Percentiles rank a stretch among this genome's conserved stretches.
Evolutionary conservation across 768 basidiomycete genomes (phyloP).

Genomic region (Rhizopogon vulgaris): DNA sequence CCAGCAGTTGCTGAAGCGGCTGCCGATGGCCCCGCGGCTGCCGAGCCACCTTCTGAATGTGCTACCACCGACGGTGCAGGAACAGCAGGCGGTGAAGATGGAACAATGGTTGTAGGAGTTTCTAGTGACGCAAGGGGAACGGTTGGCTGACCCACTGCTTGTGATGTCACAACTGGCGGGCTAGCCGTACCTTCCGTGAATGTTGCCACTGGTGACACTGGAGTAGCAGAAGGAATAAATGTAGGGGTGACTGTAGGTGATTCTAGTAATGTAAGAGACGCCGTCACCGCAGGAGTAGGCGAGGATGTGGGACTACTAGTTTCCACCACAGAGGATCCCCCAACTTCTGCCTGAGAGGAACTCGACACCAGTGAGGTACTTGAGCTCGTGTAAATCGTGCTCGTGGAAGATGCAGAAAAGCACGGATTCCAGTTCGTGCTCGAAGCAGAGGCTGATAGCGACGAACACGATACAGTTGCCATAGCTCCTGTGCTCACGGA

Average conservation of each 20-base stretch:
- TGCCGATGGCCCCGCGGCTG: no score
- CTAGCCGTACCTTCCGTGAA: no score
- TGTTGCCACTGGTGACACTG: neutral
- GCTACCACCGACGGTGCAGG: neutral
- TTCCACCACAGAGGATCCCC: no score
- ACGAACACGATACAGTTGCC: neutral
- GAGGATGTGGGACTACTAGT: neutral
- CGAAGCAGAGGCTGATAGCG: neutral
- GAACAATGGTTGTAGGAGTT: neutral
- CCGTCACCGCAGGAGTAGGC: neutral
- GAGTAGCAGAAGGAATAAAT: neutral
- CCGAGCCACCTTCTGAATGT: neutral
- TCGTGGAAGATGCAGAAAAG: neutral
- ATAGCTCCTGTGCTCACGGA: neutral
- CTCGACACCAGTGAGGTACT: neutral
- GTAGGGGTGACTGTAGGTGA: neutral
- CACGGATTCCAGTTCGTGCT: neutral
- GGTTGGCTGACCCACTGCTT: no score
- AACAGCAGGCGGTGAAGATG: neutral
- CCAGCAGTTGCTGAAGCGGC: no score
- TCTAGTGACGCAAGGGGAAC: neutral
- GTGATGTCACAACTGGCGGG: no score
- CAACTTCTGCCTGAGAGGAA: neutral
- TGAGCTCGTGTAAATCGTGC: neutral
- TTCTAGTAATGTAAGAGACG: neutral